Evolutionary conservation across 257 asterid genomes (phyloP).

Genomic region (Ilex aquifolium): DNA sequence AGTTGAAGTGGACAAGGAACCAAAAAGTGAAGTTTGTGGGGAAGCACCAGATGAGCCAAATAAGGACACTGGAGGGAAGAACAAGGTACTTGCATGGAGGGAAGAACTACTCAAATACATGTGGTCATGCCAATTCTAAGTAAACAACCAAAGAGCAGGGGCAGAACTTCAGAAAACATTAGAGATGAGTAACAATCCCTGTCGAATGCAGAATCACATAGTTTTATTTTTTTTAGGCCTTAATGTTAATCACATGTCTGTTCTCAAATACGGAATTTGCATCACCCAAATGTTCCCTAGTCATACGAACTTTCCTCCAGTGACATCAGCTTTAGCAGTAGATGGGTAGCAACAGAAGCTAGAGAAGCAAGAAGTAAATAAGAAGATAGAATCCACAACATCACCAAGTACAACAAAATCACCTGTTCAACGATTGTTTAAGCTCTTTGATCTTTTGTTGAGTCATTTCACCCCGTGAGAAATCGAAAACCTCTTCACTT

Average conservation of each 20-base stretch:
- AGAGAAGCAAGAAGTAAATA: not conserved
- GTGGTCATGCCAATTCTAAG: too few species aligned
- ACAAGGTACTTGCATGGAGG: not conserved
- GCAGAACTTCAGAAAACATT: not conserved
- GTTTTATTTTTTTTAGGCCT: too few species aligned
- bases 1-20: conserved; percentile 46
- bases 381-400: too few species aligned
- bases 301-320: too few species aligned
- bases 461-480: conserved; percentile 99
- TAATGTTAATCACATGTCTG: not conserved
- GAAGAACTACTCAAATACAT: not conserved
- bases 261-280: not conserved
- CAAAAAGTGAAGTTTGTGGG: conserved; percentile 64
- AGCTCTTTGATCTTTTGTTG: conserved; percentile 96
- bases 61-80: conserved; percentile 54
- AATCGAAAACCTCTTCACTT: conserved; percentile 99
- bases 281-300: not conserved
- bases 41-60: conserved; percentile 55
- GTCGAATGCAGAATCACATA: not conserved
- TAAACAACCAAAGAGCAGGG: too few species aligned
- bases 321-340: too few species aligned
- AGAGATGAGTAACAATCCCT: not conserved
- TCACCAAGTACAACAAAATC: not conserved
- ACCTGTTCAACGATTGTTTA: conserved; percentile 92
- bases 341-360: too few species aligned